Evolutionary conservation across 352 stramenopile genomes (phyloP).

Genomic region (Globisporangium heterothallicum): DNA sequence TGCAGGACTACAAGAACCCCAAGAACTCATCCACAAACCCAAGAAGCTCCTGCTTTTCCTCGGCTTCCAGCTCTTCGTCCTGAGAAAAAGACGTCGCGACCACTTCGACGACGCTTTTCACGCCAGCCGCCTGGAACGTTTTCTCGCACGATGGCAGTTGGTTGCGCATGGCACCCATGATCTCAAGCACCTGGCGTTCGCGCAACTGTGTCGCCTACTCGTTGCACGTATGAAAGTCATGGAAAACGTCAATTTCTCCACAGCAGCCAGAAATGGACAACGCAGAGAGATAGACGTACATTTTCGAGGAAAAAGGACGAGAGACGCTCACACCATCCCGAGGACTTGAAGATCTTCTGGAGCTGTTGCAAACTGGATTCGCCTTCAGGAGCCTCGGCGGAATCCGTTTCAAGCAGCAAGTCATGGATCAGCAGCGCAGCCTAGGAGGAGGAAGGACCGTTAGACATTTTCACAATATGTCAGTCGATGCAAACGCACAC

Average conservation of each 20-base stretch:
- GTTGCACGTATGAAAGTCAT: too few relatives aligned
- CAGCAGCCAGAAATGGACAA: too few relatives aligned
- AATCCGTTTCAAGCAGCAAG: conserved; percentile 37
- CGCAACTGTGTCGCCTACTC: conserved; percentile 29
- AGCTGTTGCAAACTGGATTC: conserved; percentile 39
- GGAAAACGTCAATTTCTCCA: too few relatives aligned
- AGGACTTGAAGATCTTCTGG: conserved; percentile 35
- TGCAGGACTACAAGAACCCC: conserved; percentile 5
- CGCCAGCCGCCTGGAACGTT: conserved; percentile 28
- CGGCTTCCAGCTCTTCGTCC: conserved; percentile 32
- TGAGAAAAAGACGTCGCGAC: conserved; percentile 23
- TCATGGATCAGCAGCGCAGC: conserved; percentile 68
- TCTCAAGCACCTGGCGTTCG: conserved; percentile 43
- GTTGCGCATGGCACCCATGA: conserved; percentile 51
- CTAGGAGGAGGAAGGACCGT: conserved; percentile 13
- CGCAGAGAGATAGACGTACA: conserved; percentile 19
- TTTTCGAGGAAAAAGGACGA: conserved; percentile 43
- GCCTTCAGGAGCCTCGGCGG: conserved; percentile 2
- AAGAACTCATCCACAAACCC: conserved; percentile 40
- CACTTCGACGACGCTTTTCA: conserved; percentile 32
- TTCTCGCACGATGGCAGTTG: conserved; percentile 52
- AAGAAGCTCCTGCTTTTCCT: conserved; percentile 49
- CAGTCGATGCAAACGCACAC: neutral
- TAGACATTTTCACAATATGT: neutral
- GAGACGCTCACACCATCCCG: conserved; percentile 53